Percentiles rank a stretch among this genome's conserved stretches.
These are phyloP conservation scores for Nicotiana undulata DNA, from an alignment of 257 asterid species.

Conservation along the genomic window DNA sequence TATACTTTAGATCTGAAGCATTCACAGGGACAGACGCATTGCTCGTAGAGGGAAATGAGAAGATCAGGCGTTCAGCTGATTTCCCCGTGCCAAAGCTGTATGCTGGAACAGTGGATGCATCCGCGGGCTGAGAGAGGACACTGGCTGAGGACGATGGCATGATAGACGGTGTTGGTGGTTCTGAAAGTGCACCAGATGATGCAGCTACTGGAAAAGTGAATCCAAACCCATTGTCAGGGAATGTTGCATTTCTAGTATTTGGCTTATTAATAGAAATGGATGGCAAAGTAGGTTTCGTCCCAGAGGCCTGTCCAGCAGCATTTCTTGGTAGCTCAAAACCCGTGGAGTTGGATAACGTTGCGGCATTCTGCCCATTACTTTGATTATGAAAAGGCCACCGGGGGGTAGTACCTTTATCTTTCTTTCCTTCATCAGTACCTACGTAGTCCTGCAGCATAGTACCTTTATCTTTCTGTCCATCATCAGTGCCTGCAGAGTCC, in stretches of 20 bases:
- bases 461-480: slow-evolving; percentile 21
- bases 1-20: slow-evolving; percentile 50
- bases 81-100: slow-evolving; percentile 52
- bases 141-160: slow-evolving; percentile 38
- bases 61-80: slow-evolving; percentile 39
- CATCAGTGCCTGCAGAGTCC: slow-evolving; percentile 23
- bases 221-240: slow-evolving; percentile 45
- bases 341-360: slow-evolving; percentile 14
- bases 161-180: slow-evolving; percentile 87
- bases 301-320: slow-evolving; percentile 18
- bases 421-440: slow-evolving; percentile 17
- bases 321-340: slow-evolving; percentile 30
- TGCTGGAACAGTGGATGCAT: slow-evolving; percentile 34
- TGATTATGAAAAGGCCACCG: slow-evolving; percentile 19
- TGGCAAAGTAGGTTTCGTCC: slow-evolving; percentile 45
- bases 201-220: slow-evolving; percentile 72
- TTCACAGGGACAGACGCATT: slow-evolving; percentile 22
- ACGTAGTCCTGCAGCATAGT: slow-evolving; percentile 26
- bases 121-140: slow-evolving; percentile 24
- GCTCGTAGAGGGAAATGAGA: slow-evolving; percentile 73
- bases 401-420: slow-evolving; percentile 16
- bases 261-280: slow-evolving; percentile 45
- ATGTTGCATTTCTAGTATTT: slow-evolving; percentile 15
- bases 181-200: slow-evolving; percentile 48
- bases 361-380: slow-evolving; percentile 35